Base-by-base conservation (phyloP, 345 rosid genomes). In the Arabidopsis suecica region DNA sequence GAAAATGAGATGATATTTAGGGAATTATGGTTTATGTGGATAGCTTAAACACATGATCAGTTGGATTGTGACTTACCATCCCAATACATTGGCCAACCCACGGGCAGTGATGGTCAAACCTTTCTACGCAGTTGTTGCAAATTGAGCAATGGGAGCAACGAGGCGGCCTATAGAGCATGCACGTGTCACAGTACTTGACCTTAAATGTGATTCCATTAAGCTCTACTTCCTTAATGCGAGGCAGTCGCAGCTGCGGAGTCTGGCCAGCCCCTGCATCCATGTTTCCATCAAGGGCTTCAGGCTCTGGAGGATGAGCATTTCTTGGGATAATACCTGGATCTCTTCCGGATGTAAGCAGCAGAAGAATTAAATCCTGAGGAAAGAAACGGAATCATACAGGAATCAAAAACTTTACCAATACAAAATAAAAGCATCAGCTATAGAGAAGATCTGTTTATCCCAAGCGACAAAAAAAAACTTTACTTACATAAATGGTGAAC, bases 71-170 rank as follows among this genome's bases (percentile, higher is more conserved):
- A 78, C 85, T 79, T 85, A 95, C 99, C 91, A 85, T 73, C 34
- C 99, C 99, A 56, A 95, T 90, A 81, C 99, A 95, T 77, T 95
- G 99, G 78, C 99, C 98, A 68, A 95, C 99, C 99, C 99, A 95
- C 71, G 99, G 99, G 77, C 99, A 95, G 81, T 95, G 99, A 76
- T 95, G 99, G 78, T 95, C 99, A 79, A 95, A 95, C 75, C 90
- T 85, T 79, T 90, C 91, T 5, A 92, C 99, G 57, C 99, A 95
- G 83, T 95, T 95, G 74, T 95, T 95, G 86, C 99, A 95, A 77
- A 95, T 95, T 32, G 99, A 95, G 80, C 99, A 95, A 82, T 95
- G 99, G 11, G 99, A 95, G 77, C 99, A 95, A 12, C 99, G 98
- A 71, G 96, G 97, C 13, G 98, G 94, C 72, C 99, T 87, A 63